Evolutionary conservation across 768 basidiomycete species (phyloP), one percentile per base, ranked within the genome.

Genomic region (Lentinula sp.): DNA sequence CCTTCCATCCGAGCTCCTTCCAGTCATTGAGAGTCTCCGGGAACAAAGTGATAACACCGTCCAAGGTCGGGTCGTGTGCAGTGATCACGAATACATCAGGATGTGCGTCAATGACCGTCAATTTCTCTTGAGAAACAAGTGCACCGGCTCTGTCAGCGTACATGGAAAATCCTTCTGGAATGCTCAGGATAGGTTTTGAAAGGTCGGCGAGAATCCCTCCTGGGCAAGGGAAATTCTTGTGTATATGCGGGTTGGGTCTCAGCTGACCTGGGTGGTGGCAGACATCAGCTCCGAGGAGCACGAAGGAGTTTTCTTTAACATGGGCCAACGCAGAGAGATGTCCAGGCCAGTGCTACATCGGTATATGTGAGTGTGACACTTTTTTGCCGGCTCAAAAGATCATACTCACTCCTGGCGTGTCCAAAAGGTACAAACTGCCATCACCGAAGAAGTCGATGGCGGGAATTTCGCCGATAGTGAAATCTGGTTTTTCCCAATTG

Each of bases 351-450:
- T 68, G 68, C 68, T 69, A 18, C 36, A 6, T 13, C 4, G 7
- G 7, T 32, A 7, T 36, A n/a, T 15, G 6, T 18, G 28, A 50
- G 9, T 9, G 8, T n/a, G 9, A 48, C 3, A 3, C 18, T 35
- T 15, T 15, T 1, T n/a, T 35, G 43, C 16, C 35, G 54, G 57
- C 28, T 53, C 36, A 18, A 8, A 20, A 20, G 49, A 12, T 6
- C 1, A 32, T 2, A 45, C 64, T 37, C 33, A 69, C 68, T 6
- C 68, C 68, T 2, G 68, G 67, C 0, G 58, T 61, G 42, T 67
- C 61, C n/a, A 69, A 60, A 7, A 69, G 16, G 46, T 68, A 69
- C 43, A 69, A 61, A 43, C 68, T 69, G 1, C 67, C 68, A 37
- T 69, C 68, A 5, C 64, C 66, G 32, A 69, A 69, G 56, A 59